These are phyloP conservation scores for Echeveria elegans DNA, from an alignment of 164 flowering plant genomes.

Conservation along the genomic window DNA sequence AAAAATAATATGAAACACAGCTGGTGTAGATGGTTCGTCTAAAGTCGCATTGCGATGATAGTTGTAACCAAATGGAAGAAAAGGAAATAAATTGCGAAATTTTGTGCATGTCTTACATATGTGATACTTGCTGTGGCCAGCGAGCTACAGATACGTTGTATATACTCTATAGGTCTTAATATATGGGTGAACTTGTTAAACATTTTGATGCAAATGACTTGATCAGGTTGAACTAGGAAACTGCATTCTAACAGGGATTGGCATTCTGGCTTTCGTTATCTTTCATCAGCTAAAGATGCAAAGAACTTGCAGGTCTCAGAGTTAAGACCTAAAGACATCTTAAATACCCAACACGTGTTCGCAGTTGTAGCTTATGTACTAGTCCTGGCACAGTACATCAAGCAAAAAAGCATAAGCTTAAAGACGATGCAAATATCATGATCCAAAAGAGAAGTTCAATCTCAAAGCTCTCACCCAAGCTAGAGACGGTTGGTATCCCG, in stretches of 20 bases:
- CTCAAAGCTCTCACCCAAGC: background rate
- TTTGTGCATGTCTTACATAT: background rate
- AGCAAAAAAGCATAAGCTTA: background rate
- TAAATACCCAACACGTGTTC: background rate
- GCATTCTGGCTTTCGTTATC: too few relatives aligned
- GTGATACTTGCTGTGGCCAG: background rate
- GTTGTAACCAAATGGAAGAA: background rate
- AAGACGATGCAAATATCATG: background rate
- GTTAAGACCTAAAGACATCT: too few relatives aligned
- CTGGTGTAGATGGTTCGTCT: too few relatives aligned
- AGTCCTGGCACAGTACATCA: background rate
- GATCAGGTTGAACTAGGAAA: background rate
- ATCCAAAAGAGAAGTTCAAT: background rate
- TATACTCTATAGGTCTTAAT: too few relatives aligned
- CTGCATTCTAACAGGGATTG: background rate
- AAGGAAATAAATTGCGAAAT: background rate
- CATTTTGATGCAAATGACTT: background rate
- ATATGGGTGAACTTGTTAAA: background rate
- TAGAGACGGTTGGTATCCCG: too few relatives aligned
- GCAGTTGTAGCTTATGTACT: background rate
- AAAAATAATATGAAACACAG: background rate
- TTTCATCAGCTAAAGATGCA: background rate
- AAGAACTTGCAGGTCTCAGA: background rate
- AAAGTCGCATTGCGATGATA: background rate
- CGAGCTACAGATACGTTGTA: too few relatives aligned